A percentile compares a stretch with the other conserved stretches of the same genome.
Conservation (phyloP, 106 monocot species). For the Iris macrosiphon region DNA sequence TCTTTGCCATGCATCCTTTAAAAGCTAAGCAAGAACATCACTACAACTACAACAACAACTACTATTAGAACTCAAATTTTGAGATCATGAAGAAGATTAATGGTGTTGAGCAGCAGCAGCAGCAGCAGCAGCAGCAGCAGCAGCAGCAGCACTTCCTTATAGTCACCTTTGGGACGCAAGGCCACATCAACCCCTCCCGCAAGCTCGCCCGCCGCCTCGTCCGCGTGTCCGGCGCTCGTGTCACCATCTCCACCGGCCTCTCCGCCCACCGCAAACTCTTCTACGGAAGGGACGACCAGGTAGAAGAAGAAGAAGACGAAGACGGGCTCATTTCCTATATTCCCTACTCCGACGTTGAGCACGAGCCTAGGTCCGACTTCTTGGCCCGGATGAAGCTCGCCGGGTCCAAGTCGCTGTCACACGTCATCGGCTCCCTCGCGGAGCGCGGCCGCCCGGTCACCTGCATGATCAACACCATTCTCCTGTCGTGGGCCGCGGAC, state of each 20-base stretch:
- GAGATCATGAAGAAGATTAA: too few relatives aligned
- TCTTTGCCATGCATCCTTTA: too few relatives aligned
- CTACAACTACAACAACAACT: too few relatives aligned
- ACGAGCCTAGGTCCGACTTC: neutral
- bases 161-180: neutral
- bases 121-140: too few relatives aligned
- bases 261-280: neutral
- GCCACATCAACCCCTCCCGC: slow-evolving; percentile 10
- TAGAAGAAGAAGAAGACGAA: too few relatives aligned
- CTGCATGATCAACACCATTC: slow-evolving; percentile 19
- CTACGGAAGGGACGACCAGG: neutral
- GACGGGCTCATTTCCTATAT: neutral
- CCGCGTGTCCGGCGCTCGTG: neutral
- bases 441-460: slow-evolving; percentile 13
- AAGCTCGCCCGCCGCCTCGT: neutral
- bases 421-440: slow-evolving; percentile 10
- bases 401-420: slow-evolving; percentile 10
- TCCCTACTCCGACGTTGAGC: neutral
- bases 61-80: too few relatives aligned
- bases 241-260: slow-evolving; percentile 9
- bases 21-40: too few relatives aligned
- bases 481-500: slow-evolving; percentile 21
- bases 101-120: too few relatives aligned
- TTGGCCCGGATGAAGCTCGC: neutral
- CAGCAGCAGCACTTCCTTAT: neutral